phyloP scores from a whole-genome alignment of 208 protist genomes.

The Acanthamoeba lenticulata region DNA sequence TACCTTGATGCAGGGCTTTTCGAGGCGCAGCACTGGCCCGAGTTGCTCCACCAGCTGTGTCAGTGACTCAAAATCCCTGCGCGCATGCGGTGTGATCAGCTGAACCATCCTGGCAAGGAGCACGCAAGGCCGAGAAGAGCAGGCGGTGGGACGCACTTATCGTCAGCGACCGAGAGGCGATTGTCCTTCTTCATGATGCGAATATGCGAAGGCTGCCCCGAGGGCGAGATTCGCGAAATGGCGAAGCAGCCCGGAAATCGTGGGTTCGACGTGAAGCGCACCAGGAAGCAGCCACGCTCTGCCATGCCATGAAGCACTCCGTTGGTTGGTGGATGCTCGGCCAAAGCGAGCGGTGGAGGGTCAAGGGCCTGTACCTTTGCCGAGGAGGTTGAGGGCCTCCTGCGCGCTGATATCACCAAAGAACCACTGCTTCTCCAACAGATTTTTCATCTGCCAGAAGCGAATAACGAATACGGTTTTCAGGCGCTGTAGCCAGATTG shows the following conservation, averaged over 20 bases:
- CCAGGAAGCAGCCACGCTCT: conserved; percentile 20
- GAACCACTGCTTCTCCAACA: conserved; percentile 29
- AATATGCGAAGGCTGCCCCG: background rate
- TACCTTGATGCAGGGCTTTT: background rate
- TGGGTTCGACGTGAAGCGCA: conserved; percentile 12
- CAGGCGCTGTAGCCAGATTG: too few species aligned
- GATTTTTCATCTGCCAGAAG: background rate
- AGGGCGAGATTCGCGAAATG: background rate
- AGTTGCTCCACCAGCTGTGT: background rate
- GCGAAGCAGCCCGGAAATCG: conserved; percentile 28
- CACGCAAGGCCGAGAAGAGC: background rate
- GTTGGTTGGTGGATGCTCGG: background rate
- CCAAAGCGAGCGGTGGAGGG: background rate
- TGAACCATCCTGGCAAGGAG: background rate
- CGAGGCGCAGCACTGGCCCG: background rate
- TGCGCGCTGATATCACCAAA: conserved; percentile 23
- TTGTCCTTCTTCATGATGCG: conserved; percentile 44
- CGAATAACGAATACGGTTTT: too few species aligned
- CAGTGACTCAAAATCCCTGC: background rate
- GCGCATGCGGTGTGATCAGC: too few species aligned
- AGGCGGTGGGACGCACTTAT: background rate
- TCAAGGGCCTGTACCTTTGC: conserved; percentile 14
- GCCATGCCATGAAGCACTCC: background rate
- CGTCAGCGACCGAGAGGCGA: background rate
- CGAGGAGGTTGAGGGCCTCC: background rate